Conservation (phyloP, 805 yeast genomes). For the Starmera quercuum region DNA sequence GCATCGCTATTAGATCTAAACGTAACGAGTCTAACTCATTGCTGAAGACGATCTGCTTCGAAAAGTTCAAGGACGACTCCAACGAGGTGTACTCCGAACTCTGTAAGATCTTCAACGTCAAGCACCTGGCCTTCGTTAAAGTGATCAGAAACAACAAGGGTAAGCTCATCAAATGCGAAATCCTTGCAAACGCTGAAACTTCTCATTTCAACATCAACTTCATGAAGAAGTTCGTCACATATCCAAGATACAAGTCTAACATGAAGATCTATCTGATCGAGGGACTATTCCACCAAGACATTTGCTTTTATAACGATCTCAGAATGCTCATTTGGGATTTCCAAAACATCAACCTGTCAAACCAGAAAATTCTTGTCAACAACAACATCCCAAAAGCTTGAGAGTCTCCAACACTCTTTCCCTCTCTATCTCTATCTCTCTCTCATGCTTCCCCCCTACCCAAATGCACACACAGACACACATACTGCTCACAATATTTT, state of each 20-base stretch:
- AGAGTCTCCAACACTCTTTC: too few relatives aligned
- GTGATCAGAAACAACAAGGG: slow-evolving; percentile 32
- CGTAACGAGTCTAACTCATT: too few relatives aligned
- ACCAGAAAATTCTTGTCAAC: slow-evolving; percentile 18
- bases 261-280: slow-evolving; percentile 31
- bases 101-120: slow-evolving; percentile 9
- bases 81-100: slow-evolving; percentile 10
- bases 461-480: too few relatives aligned
- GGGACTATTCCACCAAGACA: slow-evolving; percentile 15
- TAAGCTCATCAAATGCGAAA: slow-evolving; percentile 29
- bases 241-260: slow-evolving; percentile 35
- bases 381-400: slow-evolving; percentile 10
- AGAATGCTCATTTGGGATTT: slow-evolving; percentile 23
- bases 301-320: slow-evolving; percentile 21
- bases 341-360: slow-evolving; percentile 9
- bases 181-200: slow-evolving; percentile 12
- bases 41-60: not conserved
- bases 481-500: too few relatives aligned
- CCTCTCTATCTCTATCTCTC: slow-evolving; percentile 1
- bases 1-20: not conserved
- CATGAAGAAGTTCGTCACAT: slow-evolving; percentile 31
- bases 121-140: slow-evolving; percentile 26
- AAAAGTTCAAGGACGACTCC: not conserved
- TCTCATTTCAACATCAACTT: slow-evolving; percentile 11
- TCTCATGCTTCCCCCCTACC: too few relatives aligned